Evolutionary conservation across 768 basidiomycete species (phyloP), one percentile per base, ranked within the genome.

Genomic region (Rhizopogon sp.): DNA sequence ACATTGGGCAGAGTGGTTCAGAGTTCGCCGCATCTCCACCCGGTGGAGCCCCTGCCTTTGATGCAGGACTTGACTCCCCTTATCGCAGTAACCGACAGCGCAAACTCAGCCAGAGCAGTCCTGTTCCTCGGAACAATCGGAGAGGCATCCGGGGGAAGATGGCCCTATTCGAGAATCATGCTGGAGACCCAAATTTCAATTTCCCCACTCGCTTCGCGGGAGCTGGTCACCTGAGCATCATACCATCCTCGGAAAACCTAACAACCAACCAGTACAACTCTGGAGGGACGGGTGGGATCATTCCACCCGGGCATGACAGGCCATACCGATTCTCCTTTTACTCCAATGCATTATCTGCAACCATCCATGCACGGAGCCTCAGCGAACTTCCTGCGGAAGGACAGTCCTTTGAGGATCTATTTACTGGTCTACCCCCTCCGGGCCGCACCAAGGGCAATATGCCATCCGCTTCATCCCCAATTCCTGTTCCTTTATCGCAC

Each of bases 311-410:
- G 0, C 87, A 93, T 59, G 93, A 94, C 64, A 78, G 93, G 63
- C 96, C 95, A 8, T 98, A 98, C 66, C 83, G 97, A 43, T 99
- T 98, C 74, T 98, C 97, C 0, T 99, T 98, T 74, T 99, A 98
- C 72, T 98, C 93, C 16, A 98, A 97, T 64, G 80, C 88, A 4
- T 75, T 97, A 47, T 84, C 87, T 3, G 88, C 93, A 0, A 98
- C 97, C 1, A 98, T 99, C 46, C 96, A 98, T 73, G 91, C 97
- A 0, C 82, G 94, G 16, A 94, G 88, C 58, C 73, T 99, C 14
- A 85, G 89, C 54, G 97, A 99, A 69, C 79, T 99, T 14, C 97
- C 97, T 0, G 92, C 90, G 0, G 94, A 96, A 39, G 91, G 90
- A 0, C 96, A 98, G 70, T 81, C 84, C 0, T 99, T 98, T 62